Conservation (phyloP, 2,329 filamentous ascomycete species). For the Thermomyces lanuginosus region DNA sequence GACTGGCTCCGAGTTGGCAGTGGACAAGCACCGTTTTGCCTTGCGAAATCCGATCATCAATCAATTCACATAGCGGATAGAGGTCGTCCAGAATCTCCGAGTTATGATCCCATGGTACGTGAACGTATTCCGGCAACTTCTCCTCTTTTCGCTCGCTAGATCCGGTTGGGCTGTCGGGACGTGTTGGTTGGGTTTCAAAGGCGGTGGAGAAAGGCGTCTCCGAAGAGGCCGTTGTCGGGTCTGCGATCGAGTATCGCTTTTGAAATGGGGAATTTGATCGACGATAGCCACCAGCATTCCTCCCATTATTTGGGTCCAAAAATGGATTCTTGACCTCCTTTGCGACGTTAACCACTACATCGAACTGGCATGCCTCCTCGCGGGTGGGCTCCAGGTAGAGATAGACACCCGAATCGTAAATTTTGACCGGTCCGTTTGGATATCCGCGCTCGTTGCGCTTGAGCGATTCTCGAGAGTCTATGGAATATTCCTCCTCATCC, state of each 20-base stretch:
- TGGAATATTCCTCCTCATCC: slow-evolving; percentile 34
- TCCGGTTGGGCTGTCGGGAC: slow-evolving; percentile 14
- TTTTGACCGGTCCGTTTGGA: slow-evolving; percentile 46
- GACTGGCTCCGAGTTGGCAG: slow-evolving; percentile 49
- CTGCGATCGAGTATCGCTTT: slow-evolving; percentile 21
- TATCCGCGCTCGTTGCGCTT: slow-evolving; percentile 48
- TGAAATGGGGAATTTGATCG: too few relatives aligned
- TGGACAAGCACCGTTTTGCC: slow-evolving; percentile 47
- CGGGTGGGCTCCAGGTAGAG: slow-evolving; percentile 47
- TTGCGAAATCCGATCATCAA: slow-evolving; percentile 41
- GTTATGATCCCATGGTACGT: slow-evolving; percentile 52
- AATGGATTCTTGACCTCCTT: slow-evolving; percentile 50
- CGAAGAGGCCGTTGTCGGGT: slow-evolving; percentile 30
- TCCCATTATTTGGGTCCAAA: slow-evolving; percentile 12
- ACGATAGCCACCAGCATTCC: too few relatives aligned
- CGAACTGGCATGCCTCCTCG: slow-evolving; percentile 43
- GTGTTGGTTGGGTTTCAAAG: slow-evolving; percentile 23
- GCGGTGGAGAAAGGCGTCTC: slow-evolving; percentile 35
- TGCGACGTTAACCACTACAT: slow-evolving; percentile 49
- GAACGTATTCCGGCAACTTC: slow-evolving; percentile 44
- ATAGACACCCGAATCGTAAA: slow-evolving; percentile 46
- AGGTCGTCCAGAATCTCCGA: slow-evolving; percentile 50
- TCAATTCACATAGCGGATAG: slow-evolving; percentile 41
- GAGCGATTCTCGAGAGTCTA: slow-evolving; percentile 37
- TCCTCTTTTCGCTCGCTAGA: slow-evolving; percentile 18